Base-by-base conservation (phyloP, 2,329 filamentous ascomycete species). In the Rachicladosporium sp. region DNA sequence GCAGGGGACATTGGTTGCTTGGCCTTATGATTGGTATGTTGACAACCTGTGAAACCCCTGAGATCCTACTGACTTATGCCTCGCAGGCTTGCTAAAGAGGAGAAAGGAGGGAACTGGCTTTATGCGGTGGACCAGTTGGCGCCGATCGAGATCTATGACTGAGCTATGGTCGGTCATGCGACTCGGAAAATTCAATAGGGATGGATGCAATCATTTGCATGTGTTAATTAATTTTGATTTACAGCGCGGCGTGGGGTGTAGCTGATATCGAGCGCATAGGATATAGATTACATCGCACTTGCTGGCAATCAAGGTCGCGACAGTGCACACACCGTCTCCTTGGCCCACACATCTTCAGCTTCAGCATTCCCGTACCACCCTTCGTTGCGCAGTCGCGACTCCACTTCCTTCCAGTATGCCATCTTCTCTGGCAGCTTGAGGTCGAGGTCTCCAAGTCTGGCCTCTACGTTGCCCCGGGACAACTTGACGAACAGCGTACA, bases 41-140 rank as follows among this genome's bases (percentile, higher is more conserved):
- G 11, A 33, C 29, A 29, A 19, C 5, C 15, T 19, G 15, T 19
- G 15, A 19, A 19, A 19, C 15, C 33, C 34, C 13, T n/a, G 27
- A 35, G 27, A 8, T 4, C 9, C 10, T 11, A 12, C n/a, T 7
- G 15, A 19, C 15, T 19, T 19, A 19, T 19, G 15, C 27, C 29
- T 13, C 10, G 31, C 45, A 73, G 70, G 87, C 74, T 94, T 39
- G 75, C 82, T 51, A 82, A 80, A 41, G 91, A 96, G 64, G 91
- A 96, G 67, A 77, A 80, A 55, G 88, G 86, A 49, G 85, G 87
- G 41, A 93, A 95, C 57, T 98, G 91, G 91, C 74, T 95, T 46
- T 96, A 94, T 64, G 86, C 89, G 56, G 85, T 96, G 41, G 91
- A 98, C 61, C 82, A 93, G 61, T 80, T 98, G 58, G 93, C 91